Evolutionary conservation across 768 basidiomycete genomes (phyloP).

Genomic region (Calocybe gangraenosa): DNA sequence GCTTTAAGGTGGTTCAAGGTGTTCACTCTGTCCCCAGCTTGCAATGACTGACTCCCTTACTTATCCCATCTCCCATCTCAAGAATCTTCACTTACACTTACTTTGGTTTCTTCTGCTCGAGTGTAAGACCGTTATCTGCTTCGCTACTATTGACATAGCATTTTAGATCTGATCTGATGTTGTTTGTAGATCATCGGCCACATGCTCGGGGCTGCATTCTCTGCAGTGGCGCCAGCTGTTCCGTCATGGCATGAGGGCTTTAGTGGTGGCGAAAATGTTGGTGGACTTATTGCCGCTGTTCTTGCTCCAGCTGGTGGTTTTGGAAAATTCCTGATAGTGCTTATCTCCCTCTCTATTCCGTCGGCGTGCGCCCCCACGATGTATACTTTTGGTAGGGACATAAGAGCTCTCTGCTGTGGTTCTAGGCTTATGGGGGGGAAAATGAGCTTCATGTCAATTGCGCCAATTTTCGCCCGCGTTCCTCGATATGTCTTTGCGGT

Average conservation of each 20-base stretch:
- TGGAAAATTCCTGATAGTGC: conserved; percentile 66
- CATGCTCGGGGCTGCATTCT: conserved; percentile 68
- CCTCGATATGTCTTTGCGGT: conserved; percentile 70
- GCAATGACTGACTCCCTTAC: no score
- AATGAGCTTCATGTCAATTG: conserved; percentile 63
- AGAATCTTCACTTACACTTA: conserved; percentile 64
- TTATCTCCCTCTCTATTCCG: conserved; percentile 72
- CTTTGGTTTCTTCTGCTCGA: conserved; percentile 57
- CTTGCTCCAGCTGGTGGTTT: conserved; percentile 58
- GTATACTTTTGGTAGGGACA: conserved; percentile 57
- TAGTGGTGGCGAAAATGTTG: conserved; percentile 47
- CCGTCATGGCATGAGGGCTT: conserved; percentile 56
- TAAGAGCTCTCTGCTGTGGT: not conserved
- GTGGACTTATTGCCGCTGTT: conserved; percentile 61
- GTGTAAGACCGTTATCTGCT: conserved; percentile 33
- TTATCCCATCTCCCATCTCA: conserved; percentile 26
- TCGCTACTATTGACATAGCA: not conserved
- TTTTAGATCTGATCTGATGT: not conserved
- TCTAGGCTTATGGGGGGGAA: conserved; percentile 18
- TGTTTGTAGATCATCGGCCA: conserved; percentile 29
- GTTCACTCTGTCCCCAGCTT: no score
- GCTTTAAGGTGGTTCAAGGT: conserved; percentile 29
- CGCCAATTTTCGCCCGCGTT: conserved; percentile 48
- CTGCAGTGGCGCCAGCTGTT: conserved; percentile 48
- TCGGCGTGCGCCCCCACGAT: conserved; percentile 75